Percentiles rank a stretch among this genome's conserved stretches.
phyloP scores from a whole-genome alignment of 768 basidiomycete genomes.

The Lactarius psammicola region DNA sequence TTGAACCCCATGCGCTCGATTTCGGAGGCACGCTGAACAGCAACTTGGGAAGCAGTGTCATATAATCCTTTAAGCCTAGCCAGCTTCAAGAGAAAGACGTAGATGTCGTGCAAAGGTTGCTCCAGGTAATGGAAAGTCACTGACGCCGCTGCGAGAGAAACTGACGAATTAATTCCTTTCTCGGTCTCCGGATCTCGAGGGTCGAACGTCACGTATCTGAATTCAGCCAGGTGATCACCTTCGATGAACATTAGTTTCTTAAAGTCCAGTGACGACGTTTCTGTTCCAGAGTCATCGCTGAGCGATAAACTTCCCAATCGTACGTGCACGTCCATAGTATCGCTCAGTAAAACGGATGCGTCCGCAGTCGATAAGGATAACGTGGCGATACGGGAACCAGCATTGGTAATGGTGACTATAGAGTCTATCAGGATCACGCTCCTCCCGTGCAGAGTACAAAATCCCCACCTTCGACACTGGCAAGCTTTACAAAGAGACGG shows the following conservation, averaged over 20 bases:
- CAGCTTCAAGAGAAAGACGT: constrained; percentile 77
- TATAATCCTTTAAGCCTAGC: constrained; percentile 91
- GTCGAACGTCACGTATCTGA: constrained; percentile 91
- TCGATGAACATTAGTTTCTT: constrained; percentile 90
- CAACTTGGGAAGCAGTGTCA: constrained; percentile 89
- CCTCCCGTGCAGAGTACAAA: constrained; percentile 4
- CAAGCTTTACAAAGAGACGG: constrained; percentile 77
- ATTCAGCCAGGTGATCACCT: constrained; percentile 90
- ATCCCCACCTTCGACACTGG: constrained; percentile 70
- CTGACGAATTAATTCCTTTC: constrained; percentile 77
- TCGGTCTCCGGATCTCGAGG: constrained; percentile 62
- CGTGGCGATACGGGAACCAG: constrained; percentile 69
- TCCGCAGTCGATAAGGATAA: constrained; percentile 88
- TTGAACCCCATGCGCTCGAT: constrained; percentile 94
- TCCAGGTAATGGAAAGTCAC: constrained; percentile 88
- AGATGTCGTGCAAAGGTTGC: constrained; percentile 85
- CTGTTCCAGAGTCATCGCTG: constrained; percentile 62
- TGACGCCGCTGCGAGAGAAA: constrained; percentile 83
- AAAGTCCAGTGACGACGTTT: constrained; percentile 61
- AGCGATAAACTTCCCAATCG: constrained; percentile 81
- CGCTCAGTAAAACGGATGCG: constrained; percentile 70
- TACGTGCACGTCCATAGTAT: constrained; percentile 74
- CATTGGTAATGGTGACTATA: constrained; percentile 76
- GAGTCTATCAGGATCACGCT: constrained; percentile 8
- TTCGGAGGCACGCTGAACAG: constrained; percentile 89